Evolutionary conservation across 805 yeast genomes (phyloP).

Genomic region (Candida manassasensis): DNA sequence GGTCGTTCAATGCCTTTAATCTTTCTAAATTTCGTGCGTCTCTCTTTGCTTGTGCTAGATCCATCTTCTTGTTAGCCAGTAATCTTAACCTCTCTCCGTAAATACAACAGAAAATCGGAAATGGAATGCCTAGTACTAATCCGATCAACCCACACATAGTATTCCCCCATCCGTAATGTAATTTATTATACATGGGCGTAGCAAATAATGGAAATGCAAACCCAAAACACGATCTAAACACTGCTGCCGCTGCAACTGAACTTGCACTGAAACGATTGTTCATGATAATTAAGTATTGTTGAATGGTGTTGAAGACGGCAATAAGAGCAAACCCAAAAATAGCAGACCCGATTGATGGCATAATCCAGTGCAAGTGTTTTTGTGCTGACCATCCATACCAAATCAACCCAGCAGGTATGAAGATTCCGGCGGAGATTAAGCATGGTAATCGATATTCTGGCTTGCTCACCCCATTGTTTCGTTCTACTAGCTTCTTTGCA

Average conservation of each 20-base stretch:
- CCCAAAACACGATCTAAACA: conserved; percentile 63
- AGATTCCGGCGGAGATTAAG: conserved; percentile 44
- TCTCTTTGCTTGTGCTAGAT: conserved; percentile 40
- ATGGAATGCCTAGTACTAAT: conserved; percentile 58
- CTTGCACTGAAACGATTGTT: conserved; percentile 65
- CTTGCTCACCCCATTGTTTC: conserved; percentile 49
- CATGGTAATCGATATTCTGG: conserved; percentile 61
- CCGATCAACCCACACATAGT: conserved; percentile 58
- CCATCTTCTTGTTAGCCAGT: conserved; percentile 54
- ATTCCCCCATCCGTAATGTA: conserved; percentile 72
- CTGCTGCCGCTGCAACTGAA: conserved; percentile 65
- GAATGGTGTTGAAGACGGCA: conserved; percentile 64
- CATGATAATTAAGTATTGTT: conserved; percentile 66
- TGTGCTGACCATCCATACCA: conserved; percentile 75
- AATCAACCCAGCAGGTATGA: conserved; percentile 55
- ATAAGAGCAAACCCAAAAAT: conserved; percentile 57
- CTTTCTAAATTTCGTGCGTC: conserved; percentile 39
- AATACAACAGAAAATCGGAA: conserved; percentile 53
- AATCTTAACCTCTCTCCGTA: conserved; percentile 54
- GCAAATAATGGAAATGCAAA: conserved; percentile 68
- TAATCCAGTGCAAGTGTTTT: conserved; percentile 52
- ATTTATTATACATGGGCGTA: conserved; percentile 45
- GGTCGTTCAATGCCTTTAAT: conserved; percentile 17
- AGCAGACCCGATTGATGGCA: conserved; percentile 58
- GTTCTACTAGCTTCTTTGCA: conserved; percentile 32